Evolutionary conservation across 2,329 filamentous ascomycete species (phyloP), one percentile per base, ranked within the genome.

Genomic region (Fusarium chuoi): DNA sequence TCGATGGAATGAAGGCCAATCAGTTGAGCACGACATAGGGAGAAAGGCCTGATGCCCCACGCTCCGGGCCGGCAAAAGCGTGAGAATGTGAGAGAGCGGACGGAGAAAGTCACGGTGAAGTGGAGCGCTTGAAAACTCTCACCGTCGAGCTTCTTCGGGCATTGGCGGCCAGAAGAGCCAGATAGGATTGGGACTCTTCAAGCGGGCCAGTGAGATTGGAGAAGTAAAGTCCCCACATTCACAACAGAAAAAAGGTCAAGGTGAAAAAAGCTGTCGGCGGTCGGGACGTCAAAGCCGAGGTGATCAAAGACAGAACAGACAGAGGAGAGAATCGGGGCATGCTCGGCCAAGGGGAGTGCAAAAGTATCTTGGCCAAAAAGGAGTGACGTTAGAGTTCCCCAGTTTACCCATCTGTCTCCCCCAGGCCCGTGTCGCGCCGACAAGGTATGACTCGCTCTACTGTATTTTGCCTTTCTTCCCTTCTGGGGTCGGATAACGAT

Each of bases 1-100:
- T 78, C 57, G 63, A 74, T 55, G 73, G 60, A 77, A 79, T 76
- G 76, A 71, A 75, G 70, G 65, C 80, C 80, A 82, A 82, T 82
- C 80, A 82, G 69, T 79, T 71, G 65, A 79, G 75, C 78, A 79
- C 75, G 78, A 77, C 78, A 77, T 59, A 67, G 62, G 51, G 45
- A 56, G 41, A 68, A 73, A 74, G 54, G 66, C 70, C 73, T 72
- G 66, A 74, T 79, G 79, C 80, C 78, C 79, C 79, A 79, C 76
- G 73, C 63, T 56, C 77, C 73, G 77, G 76, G 66, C 76, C 74
- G 76, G 76, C 65, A 65, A 69, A 66, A 60, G 30, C 17, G 41
- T 55, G 35, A 62, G 65, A 59, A 42, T 33, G 38, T 20, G 41
- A 49, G 38, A 46, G 44, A 51, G 49, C n/a, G 39, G 44, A 73